phyloP scores from a whole-genome alignment of 257 asterid species.

The Forsythia suspensa region DNA sequence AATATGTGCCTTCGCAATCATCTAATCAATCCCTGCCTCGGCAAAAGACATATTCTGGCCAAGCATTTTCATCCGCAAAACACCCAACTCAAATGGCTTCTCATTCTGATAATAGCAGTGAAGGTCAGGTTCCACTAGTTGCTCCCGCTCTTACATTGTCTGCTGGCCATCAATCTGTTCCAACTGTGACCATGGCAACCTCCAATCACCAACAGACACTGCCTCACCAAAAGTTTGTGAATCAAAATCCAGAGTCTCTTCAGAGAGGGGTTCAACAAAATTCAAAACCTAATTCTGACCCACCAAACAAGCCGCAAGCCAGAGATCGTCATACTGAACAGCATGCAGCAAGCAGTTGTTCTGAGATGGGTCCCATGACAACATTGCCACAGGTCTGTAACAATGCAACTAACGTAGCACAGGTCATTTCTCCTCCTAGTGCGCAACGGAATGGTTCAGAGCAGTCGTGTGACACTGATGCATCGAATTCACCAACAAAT shows the following conservation, averaged over 20 bases:
- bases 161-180: conserved; percentile 45
- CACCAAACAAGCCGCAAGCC: conserved; percentile 41
- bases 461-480: conserved; percentile 42
- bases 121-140: conserved; percentile 46
- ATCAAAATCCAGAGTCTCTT: conserved; percentile 48
- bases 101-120: conserved; percentile 51
- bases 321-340: conserved; percentile 52
- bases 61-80: conserved; percentile 45
- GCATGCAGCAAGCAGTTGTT: conserved; percentile 43
- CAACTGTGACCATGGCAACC: conserved; percentile 42
- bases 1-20: conserved; percentile 45
- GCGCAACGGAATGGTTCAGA: conserved; percentile 56
- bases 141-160: conserved; percentile 44
- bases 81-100: conserved; percentile 43
- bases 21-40: conserved; percentile 55
- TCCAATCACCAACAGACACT: conserved; percentile 50
- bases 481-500: conserved; percentile 42
- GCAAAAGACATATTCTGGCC: conserved; percentile 58
- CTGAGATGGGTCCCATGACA: conserved; percentile 43
- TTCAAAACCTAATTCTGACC: conserved; percentile 46
- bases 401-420: conserved; percentile 38
- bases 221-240: conserved; percentile 51
- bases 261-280: conserved; percentile 50
- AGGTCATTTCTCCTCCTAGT: conserved; percentile 39
- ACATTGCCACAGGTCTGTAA: conserved; percentile 40